Conservation (phyloP, 1,284 basidiomycete genomes). For the Clitocybe nebularis region DNA sequence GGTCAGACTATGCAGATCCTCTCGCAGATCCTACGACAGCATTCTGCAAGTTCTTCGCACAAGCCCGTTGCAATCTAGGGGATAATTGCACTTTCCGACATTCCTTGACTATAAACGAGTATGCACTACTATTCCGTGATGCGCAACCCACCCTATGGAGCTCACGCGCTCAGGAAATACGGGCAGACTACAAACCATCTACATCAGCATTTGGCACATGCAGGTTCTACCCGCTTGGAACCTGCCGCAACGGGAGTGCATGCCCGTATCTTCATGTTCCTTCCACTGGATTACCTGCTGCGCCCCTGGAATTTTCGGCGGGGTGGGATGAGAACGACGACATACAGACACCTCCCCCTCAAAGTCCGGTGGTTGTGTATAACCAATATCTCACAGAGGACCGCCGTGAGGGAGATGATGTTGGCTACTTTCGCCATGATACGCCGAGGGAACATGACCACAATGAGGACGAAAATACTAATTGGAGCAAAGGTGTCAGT, state of each 20-base stretch:
- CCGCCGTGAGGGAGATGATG: constrained; percentile 11
- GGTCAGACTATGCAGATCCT: constrained; percentile 38
- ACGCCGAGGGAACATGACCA: not conserved
- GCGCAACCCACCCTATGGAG: constrained; percentile 28
- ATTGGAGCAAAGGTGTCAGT: not conserved
- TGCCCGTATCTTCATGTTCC: constrained; percentile 34
- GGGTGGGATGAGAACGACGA: constrained; percentile 7
- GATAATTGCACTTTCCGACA: constrained; percentile 33
- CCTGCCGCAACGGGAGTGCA: constrained; percentile 34
- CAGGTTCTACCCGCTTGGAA: constrained; percentile 30
- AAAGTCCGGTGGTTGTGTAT: too few species aligned
- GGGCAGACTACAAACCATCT: constrained; percentile 2
- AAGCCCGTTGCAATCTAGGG: constrained; percentile 29
- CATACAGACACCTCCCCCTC: not conserved
- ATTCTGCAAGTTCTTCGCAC: constrained; percentile 41
- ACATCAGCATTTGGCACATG: constrained; percentile 18
- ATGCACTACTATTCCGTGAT: constrained; percentile 32
- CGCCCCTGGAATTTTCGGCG: not conserved
- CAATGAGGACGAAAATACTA: not conserved
- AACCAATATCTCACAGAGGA: constrained; percentile 9
- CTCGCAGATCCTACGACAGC: constrained; percentile 24
- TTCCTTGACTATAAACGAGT: constrained; percentile 32
- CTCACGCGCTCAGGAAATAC: constrained; percentile 1
- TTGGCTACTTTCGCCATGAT: constrained; percentile 13
- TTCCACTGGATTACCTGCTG: constrained; percentile 5